phyloP scores from a whole-genome alignment of 768 basidiomycete genomes.

The Mycena sanguinolenta region DNA sequence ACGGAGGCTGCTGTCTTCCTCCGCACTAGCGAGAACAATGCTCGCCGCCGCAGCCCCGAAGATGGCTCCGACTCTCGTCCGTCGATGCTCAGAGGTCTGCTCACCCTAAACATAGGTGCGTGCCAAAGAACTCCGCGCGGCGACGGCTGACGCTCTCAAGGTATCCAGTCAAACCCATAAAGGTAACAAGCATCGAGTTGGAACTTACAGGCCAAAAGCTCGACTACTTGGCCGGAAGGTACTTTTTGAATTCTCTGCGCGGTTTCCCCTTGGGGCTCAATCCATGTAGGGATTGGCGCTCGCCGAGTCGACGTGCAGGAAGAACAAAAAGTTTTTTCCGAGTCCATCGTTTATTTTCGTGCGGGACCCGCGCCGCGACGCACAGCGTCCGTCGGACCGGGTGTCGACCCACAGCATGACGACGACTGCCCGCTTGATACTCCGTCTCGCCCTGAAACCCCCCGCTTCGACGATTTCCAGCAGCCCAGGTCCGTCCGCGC shows the following conservation, averaged over 20 bases:
- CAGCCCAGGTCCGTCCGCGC: slow-evolving; percentile 16
- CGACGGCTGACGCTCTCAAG: slow-evolving; percentile 46
- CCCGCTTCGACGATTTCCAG: slow-evolving; percentile 25
- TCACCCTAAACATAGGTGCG: slow-evolving; percentile 62
- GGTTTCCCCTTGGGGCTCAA: slow-evolving; percentile 20
- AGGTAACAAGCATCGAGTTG: slow-evolving; percentile 88
- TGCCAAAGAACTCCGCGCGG: not conserved
- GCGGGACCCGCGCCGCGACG: slow-evolving; percentile 61
- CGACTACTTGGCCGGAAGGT: slow-evolving; percentile 92
- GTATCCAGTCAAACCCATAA: slow-evolving; percentile 74
- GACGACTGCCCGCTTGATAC: slow-evolving; percentile 41
- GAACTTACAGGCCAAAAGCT: slow-evolving; percentile 79
- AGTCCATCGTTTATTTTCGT: slow-evolving; percentile 79
- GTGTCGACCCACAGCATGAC: slow-evolving; percentile 54
- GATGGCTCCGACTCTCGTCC: slow-evolving; percentile 52
- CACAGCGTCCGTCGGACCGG: slow-evolving; percentile 63
- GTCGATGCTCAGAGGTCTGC: slow-evolving; percentile 73
- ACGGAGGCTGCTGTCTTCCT: slow-evolving; percentile 68
- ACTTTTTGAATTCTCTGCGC: slow-evolving; percentile 34
- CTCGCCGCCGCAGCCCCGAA: slow-evolving; percentile 43
- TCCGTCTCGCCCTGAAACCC: slow-evolving; percentile 28
- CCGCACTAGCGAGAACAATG: slow-evolving; percentile 47
- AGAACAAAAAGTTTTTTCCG: slow-evolving; percentile 80
- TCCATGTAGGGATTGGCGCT: slow-evolving; percentile 69
- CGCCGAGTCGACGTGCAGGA: slow-evolving; percentile 83